Evolutionary conservation across 1,284 basidiomycete species (phyloP).

Genomic region (Takashimella koratensis): DNA sequence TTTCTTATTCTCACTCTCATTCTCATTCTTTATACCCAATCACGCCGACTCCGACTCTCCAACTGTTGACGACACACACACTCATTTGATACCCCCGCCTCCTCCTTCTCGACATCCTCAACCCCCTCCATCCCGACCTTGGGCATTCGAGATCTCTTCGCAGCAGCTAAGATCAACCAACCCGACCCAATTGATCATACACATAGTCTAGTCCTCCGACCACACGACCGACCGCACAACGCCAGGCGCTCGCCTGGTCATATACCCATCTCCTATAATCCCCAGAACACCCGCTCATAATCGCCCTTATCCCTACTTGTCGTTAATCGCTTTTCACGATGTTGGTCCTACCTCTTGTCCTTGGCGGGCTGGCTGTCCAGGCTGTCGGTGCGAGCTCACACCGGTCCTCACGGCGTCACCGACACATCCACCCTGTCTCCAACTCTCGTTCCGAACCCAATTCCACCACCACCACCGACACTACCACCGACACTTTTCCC

Average conservation of each 20-base stretch:
- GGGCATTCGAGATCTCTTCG: background rate
- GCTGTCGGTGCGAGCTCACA: background rate
- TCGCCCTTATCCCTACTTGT: too few species aligned
- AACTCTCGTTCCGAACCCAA: background rate
- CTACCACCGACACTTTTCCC: background rate
- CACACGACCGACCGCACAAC: too few species aligned
- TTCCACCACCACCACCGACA: background rate
- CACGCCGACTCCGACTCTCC: too few species aligned
- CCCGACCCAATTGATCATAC: too few species aligned
- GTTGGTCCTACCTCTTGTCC: background rate
- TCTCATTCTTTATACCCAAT: background rate
- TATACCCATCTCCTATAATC: too few species aligned
- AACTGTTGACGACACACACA: background rate
- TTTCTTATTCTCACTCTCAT: background rate
- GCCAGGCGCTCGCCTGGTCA: too few species aligned
- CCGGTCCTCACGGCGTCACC: background rate
- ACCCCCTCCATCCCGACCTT: background rate
- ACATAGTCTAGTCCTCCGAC: too few species aligned
- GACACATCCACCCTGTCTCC: background rate
- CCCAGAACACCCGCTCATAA: too few species aligned
- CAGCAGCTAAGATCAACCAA: too few species aligned
- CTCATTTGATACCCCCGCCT: too few species aligned
- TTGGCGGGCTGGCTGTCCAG: background rate
- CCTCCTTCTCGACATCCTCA: background rate
- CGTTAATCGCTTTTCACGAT: too few species aligned